phyloP scores from a whole-genome alignment of 2,329 filamentous ascomycete species.

The Biscogniauxia mediterranea region DNA sequence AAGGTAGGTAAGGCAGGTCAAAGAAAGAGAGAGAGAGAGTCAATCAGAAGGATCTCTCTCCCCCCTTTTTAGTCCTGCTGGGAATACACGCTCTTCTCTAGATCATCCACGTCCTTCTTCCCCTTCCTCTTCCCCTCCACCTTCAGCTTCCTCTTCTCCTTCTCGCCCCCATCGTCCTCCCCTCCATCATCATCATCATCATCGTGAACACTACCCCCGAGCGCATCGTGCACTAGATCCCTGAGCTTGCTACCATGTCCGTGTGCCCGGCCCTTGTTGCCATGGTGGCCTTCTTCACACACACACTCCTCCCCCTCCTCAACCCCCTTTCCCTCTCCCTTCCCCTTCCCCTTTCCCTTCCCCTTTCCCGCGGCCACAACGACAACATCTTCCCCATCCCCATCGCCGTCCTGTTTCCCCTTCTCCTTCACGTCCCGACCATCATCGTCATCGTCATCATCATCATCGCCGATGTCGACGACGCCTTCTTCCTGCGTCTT shows the following conservation, averaged over 20 bases:
- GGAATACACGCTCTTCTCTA: not conserved
- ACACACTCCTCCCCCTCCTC: too few relatives aligned
- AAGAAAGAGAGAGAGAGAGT: not conserved
- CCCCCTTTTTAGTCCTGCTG: not conserved
- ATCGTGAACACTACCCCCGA: slow-evolving; percentile 3
- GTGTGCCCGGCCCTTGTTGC: not conserved
- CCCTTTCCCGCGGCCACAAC: too few relatives aligned
- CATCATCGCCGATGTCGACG: too few relatives aligned
- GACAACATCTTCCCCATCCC: not conserved
- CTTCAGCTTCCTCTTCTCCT: slow-evolving; percentile 1
- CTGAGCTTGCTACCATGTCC: not conserved
- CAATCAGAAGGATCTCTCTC: not conserved
- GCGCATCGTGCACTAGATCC: not conserved
- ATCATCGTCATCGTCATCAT: not conserved
- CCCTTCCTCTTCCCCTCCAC: slow-evolving; percentile 2
- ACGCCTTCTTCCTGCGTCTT: not conserved
- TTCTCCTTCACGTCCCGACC: not conserved
- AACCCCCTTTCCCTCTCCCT: too few relatives aligned
- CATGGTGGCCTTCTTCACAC: too few relatives aligned
- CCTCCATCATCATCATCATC: not conserved
- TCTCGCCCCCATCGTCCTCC: not conserved
- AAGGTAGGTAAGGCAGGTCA: too few relatives aligned
- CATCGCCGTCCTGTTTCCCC: not conserved
- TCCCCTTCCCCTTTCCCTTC: too few relatives aligned
- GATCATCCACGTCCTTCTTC: slow-evolving; percentile 3